Evolutionary conservation across 2,329 filamentous ascomycete genomes (phyloP).

Genomic region (Cladosporium sp.): DNA sequence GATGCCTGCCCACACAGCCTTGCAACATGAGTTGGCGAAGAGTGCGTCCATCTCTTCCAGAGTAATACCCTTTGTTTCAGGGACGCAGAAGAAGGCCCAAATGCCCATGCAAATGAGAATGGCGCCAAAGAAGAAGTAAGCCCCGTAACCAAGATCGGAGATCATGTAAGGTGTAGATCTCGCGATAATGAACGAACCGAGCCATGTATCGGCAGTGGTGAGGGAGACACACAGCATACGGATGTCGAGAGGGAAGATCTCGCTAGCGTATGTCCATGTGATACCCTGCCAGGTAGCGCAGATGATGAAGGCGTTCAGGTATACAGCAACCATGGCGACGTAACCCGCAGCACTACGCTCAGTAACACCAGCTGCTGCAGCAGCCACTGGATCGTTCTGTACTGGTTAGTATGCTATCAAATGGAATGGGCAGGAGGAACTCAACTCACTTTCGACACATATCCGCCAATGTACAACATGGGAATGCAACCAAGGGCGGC

Average conservation of each 20-base stretch:
- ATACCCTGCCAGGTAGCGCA: constrained; percentile 46
- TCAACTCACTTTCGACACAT: constrained; percentile 43
- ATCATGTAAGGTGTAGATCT: constrained; percentile 43
- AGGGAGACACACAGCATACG: constrained; percentile 43
- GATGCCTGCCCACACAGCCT: constrained; percentile 15
- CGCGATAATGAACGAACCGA: constrained; percentile 43
- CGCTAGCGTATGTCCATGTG: constrained; percentile 44
- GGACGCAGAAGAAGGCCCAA: constrained; percentile 62
- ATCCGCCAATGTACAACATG: constrained; percentile 53
- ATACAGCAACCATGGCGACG: constrained; percentile 56
- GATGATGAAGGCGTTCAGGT: constrained; percentile 57
- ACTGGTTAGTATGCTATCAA: neutral
- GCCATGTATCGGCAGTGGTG: constrained; percentile 42
- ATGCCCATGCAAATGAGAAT: constrained; percentile 30
- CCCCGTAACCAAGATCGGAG: constrained; percentile 32
- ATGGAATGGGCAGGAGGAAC: neutral
- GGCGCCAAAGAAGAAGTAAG: constrained; percentile 42
- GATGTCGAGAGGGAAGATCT: constrained; percentile 50
- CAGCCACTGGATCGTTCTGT: constrained; percentile 50
- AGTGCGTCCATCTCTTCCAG: constrained; percentile 18
- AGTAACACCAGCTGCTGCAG: constrained; percentile 46
- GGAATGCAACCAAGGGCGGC: constrained; percentile 51
- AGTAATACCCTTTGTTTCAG: constrained; percentile 65
- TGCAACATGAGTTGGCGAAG: constrained; percentile 18
- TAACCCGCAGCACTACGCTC: constrained; percentile 51